Conservation (phyloP, 2,329 filamentous ascomycete genomes). For the Cyphellophora attinorum region DNA sequence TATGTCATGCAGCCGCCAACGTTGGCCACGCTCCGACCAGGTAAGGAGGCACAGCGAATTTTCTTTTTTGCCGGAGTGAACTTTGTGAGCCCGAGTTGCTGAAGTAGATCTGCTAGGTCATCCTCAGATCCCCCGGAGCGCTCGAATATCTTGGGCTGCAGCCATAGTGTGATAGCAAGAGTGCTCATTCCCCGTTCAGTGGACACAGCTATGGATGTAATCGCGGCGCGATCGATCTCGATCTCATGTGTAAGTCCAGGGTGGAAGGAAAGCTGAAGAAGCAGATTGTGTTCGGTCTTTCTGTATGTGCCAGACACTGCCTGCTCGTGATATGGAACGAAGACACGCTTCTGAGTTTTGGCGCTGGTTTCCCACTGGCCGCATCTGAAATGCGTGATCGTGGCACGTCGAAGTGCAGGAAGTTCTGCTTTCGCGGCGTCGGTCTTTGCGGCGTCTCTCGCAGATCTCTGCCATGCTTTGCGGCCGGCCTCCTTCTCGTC, state of each 20-base stretch:
- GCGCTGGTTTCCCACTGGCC: slow-evolving; percentile 30
- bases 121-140: background rate
- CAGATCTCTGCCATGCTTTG: slow-evolving; percentile 4
- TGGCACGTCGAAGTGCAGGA: no score
- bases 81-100: slow-evolving; percentile 24
- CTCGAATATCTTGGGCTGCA: slow-evolving; percentile 3
- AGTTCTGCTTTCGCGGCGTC: slow-evolving; percentile 21
- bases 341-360: slow-evolving; percentile 42
- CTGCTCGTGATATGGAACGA: slow-evolving; percentile 40
- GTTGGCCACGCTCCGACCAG: slow-evolving; percentile 15
- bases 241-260: slow-evolving; percentile 2
- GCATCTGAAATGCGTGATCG: slow-evolving; percentile 34
- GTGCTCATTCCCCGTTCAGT: background rate
- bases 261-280: slow-evolving; percentile 1
- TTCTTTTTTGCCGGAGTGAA: slow-evolving; percentile 19
- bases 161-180: slow-evolving; percentile 1
- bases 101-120: background rate
- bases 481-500: slow-evolving; percentile 5
- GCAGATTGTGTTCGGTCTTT: slow-evolving; percentile 6
- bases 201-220: slow-evolving; percentile 1
- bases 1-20: slow-evolving; percentile 44
- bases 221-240: slow-evolving; percentile 3
- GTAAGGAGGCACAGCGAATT: slow-evolving; percentile 4
- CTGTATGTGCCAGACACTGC: slow-evolving; percentile 3
- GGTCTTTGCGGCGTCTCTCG: slow-evolving; percentile 21